A percentile compares a stretch with the other conserved stretches of the same genome.
Conservation (phyloP, 2,329 filamentous ascomycete species). For the Phialocephala sp. region DNA sequence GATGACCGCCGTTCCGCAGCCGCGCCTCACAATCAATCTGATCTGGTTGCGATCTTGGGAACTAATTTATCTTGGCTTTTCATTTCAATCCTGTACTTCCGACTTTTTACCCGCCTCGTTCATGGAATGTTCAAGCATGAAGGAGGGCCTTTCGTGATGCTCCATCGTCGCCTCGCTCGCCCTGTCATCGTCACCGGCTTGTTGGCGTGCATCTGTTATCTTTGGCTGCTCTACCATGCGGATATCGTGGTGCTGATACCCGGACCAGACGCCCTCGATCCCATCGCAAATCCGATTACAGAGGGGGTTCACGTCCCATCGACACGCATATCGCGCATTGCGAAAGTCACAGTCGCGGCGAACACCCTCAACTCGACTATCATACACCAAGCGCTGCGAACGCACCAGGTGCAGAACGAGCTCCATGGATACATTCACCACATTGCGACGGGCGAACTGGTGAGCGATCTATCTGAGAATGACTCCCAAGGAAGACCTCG, state of each 20-base stretch:
- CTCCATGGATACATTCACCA: neutral
- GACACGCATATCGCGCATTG: neutral
- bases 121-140: slow-evolving; percentile 3
- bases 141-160: neutral
- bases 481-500: neutral
- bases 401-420: slow-evolving; percentile 3
- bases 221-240: neutral
- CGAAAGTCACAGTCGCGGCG: neutral
- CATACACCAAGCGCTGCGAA: neutral
- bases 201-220: neutral
- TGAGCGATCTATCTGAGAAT: neutral
- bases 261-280: neutral
- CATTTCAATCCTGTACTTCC: neutral
- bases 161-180: slow-evolving; percentile 3
- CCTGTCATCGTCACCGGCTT: neutral
- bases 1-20: neutral
- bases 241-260: neutral
- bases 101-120: neutral
- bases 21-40: neutral
- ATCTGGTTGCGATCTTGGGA: neutral
- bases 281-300: neutral
- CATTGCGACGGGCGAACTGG: slow-evolving; percentile 2
- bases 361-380: neutral
- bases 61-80: neutral
- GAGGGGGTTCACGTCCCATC: neutral